phyloP scores from a whole-genome alignment of 2,329 filamentous ascomycete species.

The Coccinonectria pachysandricola region DNA sequence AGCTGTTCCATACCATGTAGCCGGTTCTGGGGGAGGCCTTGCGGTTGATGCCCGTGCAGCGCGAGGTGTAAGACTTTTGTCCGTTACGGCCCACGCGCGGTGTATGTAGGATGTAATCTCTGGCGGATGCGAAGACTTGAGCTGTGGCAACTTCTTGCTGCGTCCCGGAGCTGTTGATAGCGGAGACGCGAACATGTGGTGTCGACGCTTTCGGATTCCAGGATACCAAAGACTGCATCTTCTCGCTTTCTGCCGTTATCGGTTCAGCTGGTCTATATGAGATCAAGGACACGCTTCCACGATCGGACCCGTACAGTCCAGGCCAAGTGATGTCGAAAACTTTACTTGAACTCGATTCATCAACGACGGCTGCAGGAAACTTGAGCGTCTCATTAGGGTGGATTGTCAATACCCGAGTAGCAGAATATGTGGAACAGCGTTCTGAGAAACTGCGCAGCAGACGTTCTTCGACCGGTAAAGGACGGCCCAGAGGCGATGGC shows the following conservation, averaged over 20 bases:
- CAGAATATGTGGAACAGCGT: constrained; percentile 1
- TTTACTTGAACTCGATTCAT: constrained; percentile 1
- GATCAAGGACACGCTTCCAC: not conserved
- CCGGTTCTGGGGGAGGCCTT: constrained; percentile 2
- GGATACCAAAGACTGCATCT: constrained; percentile 1
- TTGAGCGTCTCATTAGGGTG: not conserved
- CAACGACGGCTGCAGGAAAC: constrained; percentile 1
- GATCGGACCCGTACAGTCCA: not conserved
- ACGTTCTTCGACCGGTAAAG: constrained; percentile 1
- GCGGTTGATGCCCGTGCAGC: constrained; percentile 1
- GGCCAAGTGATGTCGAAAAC: constrained; percentile 4
- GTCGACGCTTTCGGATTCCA: constrained; percentile 3
- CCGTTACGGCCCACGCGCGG: not conserved
- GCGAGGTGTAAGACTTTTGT: not conserved
- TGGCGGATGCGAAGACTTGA: constrained; percentile 4
- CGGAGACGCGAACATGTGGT: constrained; percentile 3
- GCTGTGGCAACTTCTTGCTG: constrained; percentile 3
- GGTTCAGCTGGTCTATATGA: constrained; percentile 3
- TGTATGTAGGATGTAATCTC: constrained; percentile 5
- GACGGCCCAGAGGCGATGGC: constrained; percentile 3
- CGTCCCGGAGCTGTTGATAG: not conserved
- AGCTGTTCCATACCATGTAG: constrained; percentile 5
- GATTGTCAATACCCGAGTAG: constrained; percentile 1
- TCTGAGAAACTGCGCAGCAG: constrained; percentile 1
- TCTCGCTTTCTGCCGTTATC: constrained; percentile 1